Base-by-base conservation (phyloP, 2,329 filamentous ascomycete genomes). In the Biscogniauxia sp. region DNA sequence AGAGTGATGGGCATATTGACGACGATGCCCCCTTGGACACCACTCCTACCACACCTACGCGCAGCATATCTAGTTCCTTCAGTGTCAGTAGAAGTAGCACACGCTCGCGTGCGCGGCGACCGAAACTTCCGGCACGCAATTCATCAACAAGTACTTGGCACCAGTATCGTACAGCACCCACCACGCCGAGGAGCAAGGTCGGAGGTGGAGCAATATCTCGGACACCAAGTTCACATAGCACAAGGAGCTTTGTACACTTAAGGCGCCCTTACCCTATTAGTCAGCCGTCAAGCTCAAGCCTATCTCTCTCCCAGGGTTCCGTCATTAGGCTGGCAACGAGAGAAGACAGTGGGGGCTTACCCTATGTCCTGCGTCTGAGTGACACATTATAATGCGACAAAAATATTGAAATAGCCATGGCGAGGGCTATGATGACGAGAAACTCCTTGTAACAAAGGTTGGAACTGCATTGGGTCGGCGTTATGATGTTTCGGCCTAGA, bases 131-230 rank as follows among this genome's bases (percentile, higher is more conserved):
- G 1, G 71, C 68, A 56, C 77, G 79, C 26, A 76, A 76, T 45
- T 76, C 78, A 17, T 83, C 80, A 6, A 74, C 75, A 6, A 75
- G 75, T 25, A 79, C 77, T 7, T 77, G 79, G 75, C 75, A 73
- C 51, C 73, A 78, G 20, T 85, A 80, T 64, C 75, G 78, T 56
- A 84, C 82, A 6, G 82, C 82, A 17, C 82, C 83, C 0, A 83
- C 81, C n/a, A 84, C 82, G 25, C 78, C 82, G 6, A 77, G 76
- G 52, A 83, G 80, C 60, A 77, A 60, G 15, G 41, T 53, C 17
- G 66, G 74, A 11, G 72, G 67, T 17, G 73, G 75, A n/a, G 75
- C 69, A n/a, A 54, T 76, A 19, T 78, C 78, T 20, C 74, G 74
- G 26, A 66, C 67, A 4, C 68, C 69, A 4, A 74, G 65, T 61